Conservation (phyloP, 2,329 filamentous ascomycete genomes). For the Botrytis sinoallii region DNA sequence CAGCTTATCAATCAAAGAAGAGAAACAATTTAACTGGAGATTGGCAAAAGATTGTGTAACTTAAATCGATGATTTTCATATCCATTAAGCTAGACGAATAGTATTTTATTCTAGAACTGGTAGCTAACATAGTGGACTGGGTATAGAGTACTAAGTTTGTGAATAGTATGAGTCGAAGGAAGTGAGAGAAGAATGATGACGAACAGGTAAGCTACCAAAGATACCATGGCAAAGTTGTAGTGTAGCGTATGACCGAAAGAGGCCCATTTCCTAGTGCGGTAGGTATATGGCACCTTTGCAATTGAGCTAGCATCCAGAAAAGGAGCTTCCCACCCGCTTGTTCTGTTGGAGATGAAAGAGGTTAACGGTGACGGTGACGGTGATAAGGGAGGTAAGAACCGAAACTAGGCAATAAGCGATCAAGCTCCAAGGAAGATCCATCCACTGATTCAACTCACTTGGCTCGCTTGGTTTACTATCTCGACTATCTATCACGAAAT, state of each 20-base stretch:
- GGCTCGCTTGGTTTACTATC: neutral
- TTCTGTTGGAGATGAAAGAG: neutral
- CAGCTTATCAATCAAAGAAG: constrained; percentile 18
- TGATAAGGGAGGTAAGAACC: constrained; percentile 7
- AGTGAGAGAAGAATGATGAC: neutral
- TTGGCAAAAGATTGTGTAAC: neutral
- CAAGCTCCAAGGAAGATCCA: neutral
- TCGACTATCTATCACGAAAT: neutral
- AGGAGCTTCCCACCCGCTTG: neutral
- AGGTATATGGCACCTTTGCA: neutral
- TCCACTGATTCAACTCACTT: neutral
- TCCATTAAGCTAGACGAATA: neutral
- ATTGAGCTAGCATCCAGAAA: neutral
- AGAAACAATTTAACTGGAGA: neutral
- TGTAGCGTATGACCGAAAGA: constrained; percentile 3
- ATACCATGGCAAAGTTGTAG: neutral
- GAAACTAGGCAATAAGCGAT: neutral
- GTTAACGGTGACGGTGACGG: neutral
- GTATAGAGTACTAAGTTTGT: neutral
- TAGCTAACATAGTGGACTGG: neutral
- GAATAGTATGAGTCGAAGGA: neutral
- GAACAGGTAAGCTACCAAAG: neutral
- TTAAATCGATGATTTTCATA: neutral
- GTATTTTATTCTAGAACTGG: neutral
- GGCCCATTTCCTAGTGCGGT: neutral